Conservation (phyloP, 1,284 basidiomycete species). For the Boletus sp. region DNA sequence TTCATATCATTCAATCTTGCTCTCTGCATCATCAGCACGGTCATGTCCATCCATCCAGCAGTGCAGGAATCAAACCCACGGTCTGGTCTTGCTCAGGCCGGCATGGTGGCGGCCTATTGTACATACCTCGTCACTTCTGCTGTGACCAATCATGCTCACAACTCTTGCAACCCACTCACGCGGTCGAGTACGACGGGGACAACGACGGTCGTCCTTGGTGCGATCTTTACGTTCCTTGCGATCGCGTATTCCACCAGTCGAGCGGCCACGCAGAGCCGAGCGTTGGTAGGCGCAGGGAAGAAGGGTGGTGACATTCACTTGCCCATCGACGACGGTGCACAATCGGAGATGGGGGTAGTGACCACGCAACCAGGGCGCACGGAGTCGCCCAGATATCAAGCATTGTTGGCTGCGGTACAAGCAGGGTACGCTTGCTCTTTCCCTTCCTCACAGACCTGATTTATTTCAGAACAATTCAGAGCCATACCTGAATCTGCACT, state of each 20-base stretch:
- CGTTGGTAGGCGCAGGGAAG: conserved; percentile 76
- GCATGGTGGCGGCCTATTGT: conserved; percentile 96
- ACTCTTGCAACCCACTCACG: conserved; percentile 85
- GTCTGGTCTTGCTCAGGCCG: conserved; percentile 91
- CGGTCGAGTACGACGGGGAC: conserved; percentile 72
- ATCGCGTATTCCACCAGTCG: conserved; percentile 97
- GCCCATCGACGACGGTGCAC: conserved; percentile 48
- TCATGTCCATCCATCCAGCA: conserved; percentile 79
- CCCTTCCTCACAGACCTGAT: conserved; percentile 1
- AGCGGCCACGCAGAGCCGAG: conserved; percentile 92
- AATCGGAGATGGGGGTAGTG: conserved; percentile 69
- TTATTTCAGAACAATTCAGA: conserved; percentile 35
- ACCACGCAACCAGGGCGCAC: conserved; percentile 83
- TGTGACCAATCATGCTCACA: conserved; percentile 85
- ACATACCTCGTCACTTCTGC: conserved; percentile 95
- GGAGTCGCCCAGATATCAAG: conserved; percentile 91
- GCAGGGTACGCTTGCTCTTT: conserved; percentile 60
- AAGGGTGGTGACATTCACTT: conserved; percentile 63
- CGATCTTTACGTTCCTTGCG: conserved; percentile 94
- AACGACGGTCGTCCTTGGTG: conserved; percentile 88
- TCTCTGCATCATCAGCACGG: conserved; percentile 76
- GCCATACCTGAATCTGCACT: conserved; percentile 93
- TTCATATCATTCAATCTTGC: conserved; percentile 94
- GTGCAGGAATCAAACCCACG: conserved; percentile 94
- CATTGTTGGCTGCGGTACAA: conserved; percentile 91